Evolutionary conservation across 257 asterid species (phyloP), one percentile per base, ranked within the genome.

Genomic region (Solanum peruvianum): DNA sequence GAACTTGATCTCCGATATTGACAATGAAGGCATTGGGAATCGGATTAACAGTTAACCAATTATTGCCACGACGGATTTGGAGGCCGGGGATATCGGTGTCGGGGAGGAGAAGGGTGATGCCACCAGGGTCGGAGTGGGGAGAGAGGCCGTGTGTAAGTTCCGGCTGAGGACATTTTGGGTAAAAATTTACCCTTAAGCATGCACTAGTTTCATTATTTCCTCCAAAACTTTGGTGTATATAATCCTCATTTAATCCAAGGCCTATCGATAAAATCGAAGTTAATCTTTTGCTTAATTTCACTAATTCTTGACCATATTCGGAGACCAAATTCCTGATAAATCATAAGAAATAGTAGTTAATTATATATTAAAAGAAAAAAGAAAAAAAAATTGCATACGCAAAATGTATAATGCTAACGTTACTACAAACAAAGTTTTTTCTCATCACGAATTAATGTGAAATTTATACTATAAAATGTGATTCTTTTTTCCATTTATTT

Each of bases 91-190:
- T 98, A 11, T 94, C 83, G 2, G 89, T 90, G 16, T 95, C 98
- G 20, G 99, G 96, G 88, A 89, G 95, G 82, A 96, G 94, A 71
- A 95, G 88, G 87, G 99, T 96, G 90, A 96, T 85, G 7, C 95
- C 97, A 7, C 98, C 99, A 12, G 98, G 98, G 58, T 96, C 99
- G 9, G 99, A 95, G 67, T 96, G 99, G 23, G 98, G 58, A 0
- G 98, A 94, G 39, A 96, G 95, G 47, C 99, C 99, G 33, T 94
- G 87, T 1, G 99, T 93, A 47, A 95, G 97, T 72, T 96, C 96
- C 16, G 99, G 99, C 62, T 95, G 97, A 62, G 99, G 99, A 90
- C 99, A 96, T 86, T 93, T 95, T 49, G 98, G 99, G 92, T 95
- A 96, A 88, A 90, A 95, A 83, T 93, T 96, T 5, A 83, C 90